These are phyloP conservation scores for Schizochytrium sp. DNA, from an alignment of 108 stramenopile species.

Conservation along the genomic window DNA sequence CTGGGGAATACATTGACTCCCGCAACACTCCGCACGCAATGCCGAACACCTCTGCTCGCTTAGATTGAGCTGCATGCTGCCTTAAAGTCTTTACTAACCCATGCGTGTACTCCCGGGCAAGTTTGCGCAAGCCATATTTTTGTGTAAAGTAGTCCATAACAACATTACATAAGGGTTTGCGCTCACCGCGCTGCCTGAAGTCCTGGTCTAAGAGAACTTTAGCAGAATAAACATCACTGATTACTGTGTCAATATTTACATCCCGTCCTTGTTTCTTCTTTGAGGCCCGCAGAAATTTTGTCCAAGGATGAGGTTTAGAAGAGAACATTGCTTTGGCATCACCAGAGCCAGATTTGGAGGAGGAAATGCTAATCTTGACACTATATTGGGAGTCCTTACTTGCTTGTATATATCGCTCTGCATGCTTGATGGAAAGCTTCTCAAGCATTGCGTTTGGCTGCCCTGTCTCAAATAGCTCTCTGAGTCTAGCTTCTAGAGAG, in stretches of 20 bases:
- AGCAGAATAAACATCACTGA: not conserved
- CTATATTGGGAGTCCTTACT: not conserved
- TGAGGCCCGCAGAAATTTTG: not conserved
- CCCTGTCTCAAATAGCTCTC: not conserved
- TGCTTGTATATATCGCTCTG: not conserved
- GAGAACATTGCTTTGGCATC: not conserved
- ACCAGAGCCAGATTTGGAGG: not conserved
- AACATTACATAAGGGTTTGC: constrained; percentile 49
- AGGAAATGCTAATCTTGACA: not conserved
- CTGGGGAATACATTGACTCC: not conserved
- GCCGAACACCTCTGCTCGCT: constrained; percentile 12
- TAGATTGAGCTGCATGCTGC: not conserved
- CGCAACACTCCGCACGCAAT: not conserved
- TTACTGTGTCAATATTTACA: not conserved
- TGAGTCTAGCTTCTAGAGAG: not conserved
- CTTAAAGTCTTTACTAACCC: constrained; percentile 18
- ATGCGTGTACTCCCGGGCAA: constrained; percentile 32
- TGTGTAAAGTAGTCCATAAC: constrained; percentile 56
- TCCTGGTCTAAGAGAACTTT: constrained; percentile 43
- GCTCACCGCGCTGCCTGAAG: not conserved
- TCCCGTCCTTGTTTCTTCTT: constrained; percentile 43
- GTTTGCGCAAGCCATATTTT: constrained; percentile 14
- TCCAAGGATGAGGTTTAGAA: constrained; percentile 45
- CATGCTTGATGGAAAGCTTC: not conserved
- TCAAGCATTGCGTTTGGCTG: not conserved